Conservation (phyloP, 768 basidiomycete genomes). For the Saitozyma podzolica region DNA sequence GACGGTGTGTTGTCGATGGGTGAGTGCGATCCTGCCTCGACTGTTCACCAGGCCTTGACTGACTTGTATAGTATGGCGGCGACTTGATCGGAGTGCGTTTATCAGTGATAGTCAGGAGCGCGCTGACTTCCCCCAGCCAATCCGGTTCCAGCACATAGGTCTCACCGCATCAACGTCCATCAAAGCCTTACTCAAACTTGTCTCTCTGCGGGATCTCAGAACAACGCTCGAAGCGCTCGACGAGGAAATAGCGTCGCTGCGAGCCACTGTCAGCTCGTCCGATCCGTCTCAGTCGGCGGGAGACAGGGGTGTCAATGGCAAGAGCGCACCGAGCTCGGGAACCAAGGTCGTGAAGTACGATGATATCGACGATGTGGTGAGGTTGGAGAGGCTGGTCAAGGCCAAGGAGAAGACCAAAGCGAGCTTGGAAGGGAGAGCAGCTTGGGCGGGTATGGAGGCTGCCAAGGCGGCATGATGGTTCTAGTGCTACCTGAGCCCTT, state of each 20-base stretch:
- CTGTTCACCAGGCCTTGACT: constrained; percentile 5
- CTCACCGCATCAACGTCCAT: constrained; percentile 35
- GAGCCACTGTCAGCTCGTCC: constrained; percentile 21
- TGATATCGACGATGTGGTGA: constrained; percentile 28
- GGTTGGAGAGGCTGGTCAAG: constrained; percentile 35
- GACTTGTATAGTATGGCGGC: constrained; percentile 39
- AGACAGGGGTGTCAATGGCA: not conserved
- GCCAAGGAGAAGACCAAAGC: constrained; percentile 35
- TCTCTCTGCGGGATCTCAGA: constrained; percentile 29
- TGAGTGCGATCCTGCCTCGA: constrained; percentile 17
- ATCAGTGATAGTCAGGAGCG: not conserved
- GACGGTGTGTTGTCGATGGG: constrained; percentile 44
- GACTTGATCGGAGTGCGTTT: constrained; percentile 46
- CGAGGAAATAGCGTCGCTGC: constrained; percentile 28
- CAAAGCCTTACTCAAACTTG: constrained; percentile 17
- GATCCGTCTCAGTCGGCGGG: not conserved
- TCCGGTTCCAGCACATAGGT: constrained; percentile 45
- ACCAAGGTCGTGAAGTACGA: constrained; percentile 21
- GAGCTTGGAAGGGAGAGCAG: constrained; percentile 27
- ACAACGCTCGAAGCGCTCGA: constrained; percentile 29
- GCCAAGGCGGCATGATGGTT: constrained; percentile 2
- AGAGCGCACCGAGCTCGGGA: not conserved
- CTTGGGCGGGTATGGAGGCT: constrained; percentile 26
- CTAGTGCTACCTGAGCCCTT: too few species aligned
- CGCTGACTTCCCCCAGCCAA: constrained; percentile 30